phyloP scores from a whole-genome alignment of 257 asterid species.

The Lavandula angustifolia region DNA sequence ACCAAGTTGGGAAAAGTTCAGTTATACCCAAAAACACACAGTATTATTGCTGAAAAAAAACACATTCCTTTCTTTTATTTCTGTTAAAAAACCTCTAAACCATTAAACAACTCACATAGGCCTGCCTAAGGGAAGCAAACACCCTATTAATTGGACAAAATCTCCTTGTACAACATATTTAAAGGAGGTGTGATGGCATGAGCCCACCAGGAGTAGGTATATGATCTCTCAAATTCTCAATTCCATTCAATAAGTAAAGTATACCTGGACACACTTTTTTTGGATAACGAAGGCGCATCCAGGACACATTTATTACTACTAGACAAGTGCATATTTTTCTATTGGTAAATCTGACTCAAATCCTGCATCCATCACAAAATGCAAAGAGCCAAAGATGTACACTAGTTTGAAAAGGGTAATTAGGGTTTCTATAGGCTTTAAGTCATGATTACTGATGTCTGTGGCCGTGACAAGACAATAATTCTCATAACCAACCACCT shows the following conservation, averaged over 20 bases:
- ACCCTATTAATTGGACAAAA: background rate
- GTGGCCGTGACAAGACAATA: slow-evolving; percentile 50
- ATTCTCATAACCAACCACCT: slow-evolving; percentile 49
- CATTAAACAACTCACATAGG: background rate
- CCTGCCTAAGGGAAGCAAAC: too few relatives aligned
- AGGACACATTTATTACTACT: slow-evolving; percentile 33
- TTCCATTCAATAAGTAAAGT: too few relatives aligned
- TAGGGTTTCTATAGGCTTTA: slow-evolving; percentile 34
- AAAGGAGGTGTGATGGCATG: slow-evolving; percentile 24
- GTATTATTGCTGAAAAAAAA: background rate
- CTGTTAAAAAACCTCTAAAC: background rate
- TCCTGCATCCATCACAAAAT: slow-evolving; percentile 32
- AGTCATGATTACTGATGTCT: slow-evolving; percentile 42
- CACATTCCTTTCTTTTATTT: background rate
- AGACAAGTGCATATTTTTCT: slow-evolving; percentile 6
- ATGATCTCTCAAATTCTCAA: background rate
- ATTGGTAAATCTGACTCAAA: slow-evolving; percentile 28
- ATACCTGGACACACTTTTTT: too few relatives aligned
- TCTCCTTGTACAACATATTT: slow-evolving; percentile 2
- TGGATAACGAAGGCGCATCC: too few relatives aligned
- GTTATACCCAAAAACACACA: background rate
- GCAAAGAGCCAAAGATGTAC: slow-evolving; percentile 26
- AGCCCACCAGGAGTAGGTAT: background rate
- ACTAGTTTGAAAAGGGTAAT: slow-evolving; percentile 11
- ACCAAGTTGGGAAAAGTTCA: background rate